Conservation (phyloP, 2,329 filamentous ascomycete species). For the Xylariaceae sp. region DNA sequence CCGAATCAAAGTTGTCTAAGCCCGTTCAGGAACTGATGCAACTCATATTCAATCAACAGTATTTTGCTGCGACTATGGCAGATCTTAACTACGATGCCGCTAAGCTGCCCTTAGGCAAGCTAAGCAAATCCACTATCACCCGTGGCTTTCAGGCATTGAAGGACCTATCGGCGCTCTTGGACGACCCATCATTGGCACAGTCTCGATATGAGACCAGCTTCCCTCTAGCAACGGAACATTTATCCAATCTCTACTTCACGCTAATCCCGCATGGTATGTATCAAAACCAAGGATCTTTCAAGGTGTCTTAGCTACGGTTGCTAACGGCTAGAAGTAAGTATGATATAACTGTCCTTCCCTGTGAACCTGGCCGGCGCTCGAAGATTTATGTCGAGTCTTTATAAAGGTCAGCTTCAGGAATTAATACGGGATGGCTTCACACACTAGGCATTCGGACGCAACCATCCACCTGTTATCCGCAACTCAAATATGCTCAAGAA, state of each 20-base stretch:
- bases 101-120: slow-evolving; percentile 82
- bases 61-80: slow-evolving; percentile 69
- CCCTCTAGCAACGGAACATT: slow-evolving; percentile 53
- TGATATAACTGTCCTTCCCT: background rate
- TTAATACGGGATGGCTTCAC: background rate
- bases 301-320: background rate
- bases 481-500: slow-evolving; percentile 62
- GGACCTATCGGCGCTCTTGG: slow-evolving; percentile 69
- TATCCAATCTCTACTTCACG: slow-evolving; percentile 81
- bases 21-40: slow-evolving; percentile 70
- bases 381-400: background rate
- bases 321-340: background rate
- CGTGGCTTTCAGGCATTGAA: slow-evolving; percentile 78
- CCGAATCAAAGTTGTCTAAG: slow-evolving; percentile 32
- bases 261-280: slow-evolving; percentile 68
- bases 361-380: too few relatives aligned
- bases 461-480: slow-evolving; percentile 69
- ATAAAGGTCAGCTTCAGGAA: background rate
- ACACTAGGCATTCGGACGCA: slow-evolving; percentile 61
- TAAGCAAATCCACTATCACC: slow-evolving; percentile 77
- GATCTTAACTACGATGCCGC: slow-evolving; percentile 71
- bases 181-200: slow-evolving; percentile 51
- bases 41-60: slow-evolving; percentile 80
- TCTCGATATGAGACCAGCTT: slow-evolving; percentile 45
- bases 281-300: background rate